Evolutionary conservation across 2,329 filamentous ascomycete species (phyloP).

Genomic region (Periglandula ipomoeae): DNA sequence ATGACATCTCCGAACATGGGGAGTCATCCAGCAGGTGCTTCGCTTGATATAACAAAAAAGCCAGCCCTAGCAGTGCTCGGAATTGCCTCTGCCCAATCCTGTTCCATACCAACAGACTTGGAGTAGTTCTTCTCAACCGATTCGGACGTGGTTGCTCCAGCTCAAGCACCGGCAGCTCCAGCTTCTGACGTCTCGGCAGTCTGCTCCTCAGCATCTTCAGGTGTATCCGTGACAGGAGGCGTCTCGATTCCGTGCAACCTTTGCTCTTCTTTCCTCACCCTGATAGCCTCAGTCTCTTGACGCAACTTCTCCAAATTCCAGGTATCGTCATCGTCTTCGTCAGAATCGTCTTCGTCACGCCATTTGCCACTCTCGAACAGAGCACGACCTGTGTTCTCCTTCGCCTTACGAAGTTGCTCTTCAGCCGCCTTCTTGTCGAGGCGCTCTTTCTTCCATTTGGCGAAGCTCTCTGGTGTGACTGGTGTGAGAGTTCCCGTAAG

Average conservation of each 20-base stretch:
- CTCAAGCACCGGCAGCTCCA: constrained; percentile 11
- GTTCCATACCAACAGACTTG: neutral
- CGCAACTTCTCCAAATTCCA: constrained; percentile 82
- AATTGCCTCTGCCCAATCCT: constrained; percentile 15
- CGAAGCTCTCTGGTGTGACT: constrained; percentile 85
- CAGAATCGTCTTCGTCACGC: constrained; percentile 58
- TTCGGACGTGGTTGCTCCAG: neutral
- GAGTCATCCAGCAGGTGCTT: constrained; percentile 9
- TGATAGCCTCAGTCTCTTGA: constrained; percentile 71
- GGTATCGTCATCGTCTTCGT: constrained; percentile 48
- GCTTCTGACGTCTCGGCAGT: constrained; percentile 3
- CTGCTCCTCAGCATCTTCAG: constrained; percentile 5
- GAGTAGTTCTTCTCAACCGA: neutral
- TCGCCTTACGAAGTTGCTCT: constrained; percentile 78
- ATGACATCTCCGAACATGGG: neutral
- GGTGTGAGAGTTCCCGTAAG: constrained; percentile 85
- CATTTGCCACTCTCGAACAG: constrained; percentile 97
- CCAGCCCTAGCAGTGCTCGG: constrained; percentile 16
- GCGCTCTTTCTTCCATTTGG: constrained; percentile 94
- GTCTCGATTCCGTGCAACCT: constrained; percentile 27
- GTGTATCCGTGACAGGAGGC: neutral
- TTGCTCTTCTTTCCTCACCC: constrained; percentile 71
- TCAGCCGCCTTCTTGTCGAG: constrained; percentile 94
- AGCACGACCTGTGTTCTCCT: constrained; percentile 89
- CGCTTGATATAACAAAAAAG: constrained; percentile 3